A percentile compares a stretch with the other conserved stretches of the same genome.
phyloP scores from a whole-genome alignment of 192 early-diverging fungal genomes.

The Lobosporangium transversale region DNA sequence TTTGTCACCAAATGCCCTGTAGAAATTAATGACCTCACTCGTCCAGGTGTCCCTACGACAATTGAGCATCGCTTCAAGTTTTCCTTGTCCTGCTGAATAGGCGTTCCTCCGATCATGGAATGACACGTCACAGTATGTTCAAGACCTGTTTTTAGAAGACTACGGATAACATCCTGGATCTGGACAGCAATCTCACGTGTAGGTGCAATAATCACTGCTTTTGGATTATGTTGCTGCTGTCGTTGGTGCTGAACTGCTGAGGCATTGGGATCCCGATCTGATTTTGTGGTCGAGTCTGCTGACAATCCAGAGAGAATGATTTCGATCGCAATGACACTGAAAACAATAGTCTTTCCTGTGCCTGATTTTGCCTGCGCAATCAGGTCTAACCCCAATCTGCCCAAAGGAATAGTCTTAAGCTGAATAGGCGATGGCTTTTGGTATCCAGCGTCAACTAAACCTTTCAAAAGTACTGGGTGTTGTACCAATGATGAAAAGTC shows the following conservation, averaged over 20 bases:
- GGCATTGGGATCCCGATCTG: background rate
- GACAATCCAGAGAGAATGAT: slow-evolving; percentile 35
- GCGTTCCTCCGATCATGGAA: slow-evolving; percentile 66
- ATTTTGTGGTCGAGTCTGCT: slow-evolving; percentile 21
- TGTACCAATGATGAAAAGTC: slow-evolving; percentile 60
- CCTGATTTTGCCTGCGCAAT: slow-evolving; percentile 90
- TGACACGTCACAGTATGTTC: slow-evolving; percentile 45
- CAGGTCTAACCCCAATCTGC: slow-evolving; percentile 70
- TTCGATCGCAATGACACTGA: slow-evolving; percentile 68
- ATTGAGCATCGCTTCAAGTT: slow-evolving; percentile 61
- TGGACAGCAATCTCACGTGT: slow-evolving; percentile 73
- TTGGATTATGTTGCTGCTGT: no score
- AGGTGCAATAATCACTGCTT: slow-evolving; percentile 66
- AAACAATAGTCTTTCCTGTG: slow-evolving; percentile 62
- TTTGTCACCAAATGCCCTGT: slow-evolving; percentile 45
- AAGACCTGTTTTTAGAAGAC: slow-evolving; percentile 40
- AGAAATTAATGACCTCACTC: slow-evolving; percentile 57
- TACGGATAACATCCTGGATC: slow-evolving; percentile 63
- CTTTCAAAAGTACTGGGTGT: slow-evolving; percentile 53
- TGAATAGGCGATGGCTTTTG: slow-evolving; percentile 72
- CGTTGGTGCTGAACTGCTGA: background rate
- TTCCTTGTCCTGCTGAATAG: slow-evolving; percentile 53
- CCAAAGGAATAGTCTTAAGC: slow-evolving; percentile 69
- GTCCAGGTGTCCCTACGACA: slow-evolving; percentile 62
- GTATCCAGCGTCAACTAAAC: slow-evolving; percentile 60